Percentiles rank a stretch among this genome's conserved stretches.
phyloP scores from a whole-genome alignment of 2,329 filamentous ascomycete genomes.

The Cercospora janseana region DNA sequence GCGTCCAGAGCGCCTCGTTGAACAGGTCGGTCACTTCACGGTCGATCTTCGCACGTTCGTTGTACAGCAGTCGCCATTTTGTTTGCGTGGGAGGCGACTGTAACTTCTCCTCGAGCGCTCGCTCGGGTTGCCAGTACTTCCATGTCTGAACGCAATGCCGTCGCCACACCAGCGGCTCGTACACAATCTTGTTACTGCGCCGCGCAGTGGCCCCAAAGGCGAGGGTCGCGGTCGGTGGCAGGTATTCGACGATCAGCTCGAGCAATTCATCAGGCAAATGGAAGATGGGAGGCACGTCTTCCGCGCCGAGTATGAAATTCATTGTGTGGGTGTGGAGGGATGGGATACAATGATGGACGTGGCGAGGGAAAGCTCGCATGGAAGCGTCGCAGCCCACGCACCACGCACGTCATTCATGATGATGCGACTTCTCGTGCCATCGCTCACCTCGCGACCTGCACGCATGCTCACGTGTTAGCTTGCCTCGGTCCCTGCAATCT shows the following conservation, averaged over 20 bases:
- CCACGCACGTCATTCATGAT: no score
- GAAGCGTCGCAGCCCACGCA: no score
- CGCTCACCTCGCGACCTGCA: no score
- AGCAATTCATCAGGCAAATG: slow-evolving; percentile 79
- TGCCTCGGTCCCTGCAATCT: no score
- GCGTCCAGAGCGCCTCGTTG: slow-evolving; percentile 67
- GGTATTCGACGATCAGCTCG: slow-evolving; percentile 69
- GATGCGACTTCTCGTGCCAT: no score
- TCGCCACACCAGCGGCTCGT: slow-evolving; percentile 77
- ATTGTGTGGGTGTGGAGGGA: background rate
- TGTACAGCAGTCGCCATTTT: slow-evolving; percentile 64
- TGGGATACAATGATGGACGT: background rate
- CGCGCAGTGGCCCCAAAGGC: slow-evolving; percentile 60
- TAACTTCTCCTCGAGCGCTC: slow-evolving; percentile 60
- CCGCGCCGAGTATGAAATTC: slow-evolving; percentile 3
- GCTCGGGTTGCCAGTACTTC: slow-evolving; percentile 69
- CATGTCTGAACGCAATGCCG: slow-evolving; percentile 68
- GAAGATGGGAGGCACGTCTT: slow-evolving; percentile 20
- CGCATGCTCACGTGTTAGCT: no score
- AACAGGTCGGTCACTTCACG: slow-evolving; percentile 46
- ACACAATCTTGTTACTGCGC: slow-evolving; percentile 63
- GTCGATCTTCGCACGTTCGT: slow-evolving; percentile 39
- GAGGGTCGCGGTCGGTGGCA: slow-evolving; percentile 52
- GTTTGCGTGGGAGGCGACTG: slow-evolving; percentile 31
- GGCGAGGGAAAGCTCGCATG: background rate